Base-by-base conservation (phyloP, 495 filamentous ascomycete genomes). In the Podospora appendiculata region DNA sequence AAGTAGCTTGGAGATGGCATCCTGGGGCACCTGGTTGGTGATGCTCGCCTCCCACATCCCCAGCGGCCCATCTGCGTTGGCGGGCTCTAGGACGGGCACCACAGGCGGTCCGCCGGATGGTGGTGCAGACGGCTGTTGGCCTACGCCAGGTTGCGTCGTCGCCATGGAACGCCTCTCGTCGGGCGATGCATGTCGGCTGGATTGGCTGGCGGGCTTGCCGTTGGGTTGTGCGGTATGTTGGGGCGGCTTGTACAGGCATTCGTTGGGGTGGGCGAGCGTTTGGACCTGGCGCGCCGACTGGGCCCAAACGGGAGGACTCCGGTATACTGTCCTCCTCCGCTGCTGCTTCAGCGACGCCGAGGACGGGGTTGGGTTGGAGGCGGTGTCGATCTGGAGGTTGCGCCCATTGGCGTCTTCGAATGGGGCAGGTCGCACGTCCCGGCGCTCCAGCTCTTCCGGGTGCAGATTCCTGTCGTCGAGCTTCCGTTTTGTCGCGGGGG, bases 21-120 rank as follows among this genome's bases (percentile, higher is more conserved):
- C 85, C 47, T 79, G 70, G 0, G 87, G 87, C 41, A 82, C 79
- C 1, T 72, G 65, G 34, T 79, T 80, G 6, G 78, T 80, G 47
- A 95, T 86, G 35, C 77, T 88, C 3, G 80, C 77, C 56, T 94
- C 90, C 87, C 87, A 92, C 1, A 74, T 77, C 1, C 83, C 83
- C 9, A 86, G 54, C 41, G 67, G 54, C 0, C 58, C 56, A 39
- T 42, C 50, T 9, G 46, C 34, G 12, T 7, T 46, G 8, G 48
- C 53, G 12, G 45, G n/a, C 19, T 59, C 58, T 8, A 45, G 18
- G 1, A 35, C 10, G 0, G 58, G 39, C 6, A 48, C 36, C 10
- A 8, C 2, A 40, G 50, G 17, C 25, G 25, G 25, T 25, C 25
- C 25, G 25, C 25, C 25, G 25, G 25, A 5, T 25, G 25, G 25